Evolutionary conservation across 257 asterid species (phyloP).

Genomic region (Capsicum pubescens): DNA sequence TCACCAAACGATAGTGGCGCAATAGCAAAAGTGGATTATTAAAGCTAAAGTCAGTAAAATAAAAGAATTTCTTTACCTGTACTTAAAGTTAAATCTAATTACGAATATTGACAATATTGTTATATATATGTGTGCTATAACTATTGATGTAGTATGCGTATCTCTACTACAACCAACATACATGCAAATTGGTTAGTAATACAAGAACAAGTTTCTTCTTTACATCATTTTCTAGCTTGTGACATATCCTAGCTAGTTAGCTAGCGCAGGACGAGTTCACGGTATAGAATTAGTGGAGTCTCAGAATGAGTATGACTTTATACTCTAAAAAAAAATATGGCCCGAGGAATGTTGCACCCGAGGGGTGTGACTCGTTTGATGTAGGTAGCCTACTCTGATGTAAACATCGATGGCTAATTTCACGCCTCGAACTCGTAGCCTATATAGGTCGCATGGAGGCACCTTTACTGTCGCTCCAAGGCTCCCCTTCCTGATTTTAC

Average conservation of each 20-base stretch:
- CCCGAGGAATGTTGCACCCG: not conserved
- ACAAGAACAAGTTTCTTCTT: not conserved
- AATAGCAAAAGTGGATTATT: constrained; percentile 33
- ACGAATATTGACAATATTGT: not conserved
- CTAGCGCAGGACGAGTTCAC: not conserved
- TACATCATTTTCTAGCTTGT: not conserved
- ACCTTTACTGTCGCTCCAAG: not conserved
- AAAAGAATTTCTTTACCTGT: constrained; percentile 2
- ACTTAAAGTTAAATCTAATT: constrained; percentile 25
- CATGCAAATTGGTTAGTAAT: constrained; percentile 1
- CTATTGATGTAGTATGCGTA: not conserved
- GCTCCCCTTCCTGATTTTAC: not conserved
- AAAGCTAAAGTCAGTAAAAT: constrained; percentile 44
- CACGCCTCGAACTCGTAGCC: not conserved
- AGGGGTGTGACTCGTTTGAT: not conserved
- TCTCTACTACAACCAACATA: constrained; percentile 14
- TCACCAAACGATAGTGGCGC: constrained; percentile 41
- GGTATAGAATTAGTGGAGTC: not conserved
- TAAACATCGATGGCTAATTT: no score
- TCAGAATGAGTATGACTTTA: no score
- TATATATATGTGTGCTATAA: not conserved
- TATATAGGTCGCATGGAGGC: not conserved
- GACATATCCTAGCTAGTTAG: not conserved
- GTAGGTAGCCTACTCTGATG: not conserved
- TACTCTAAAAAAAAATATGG: no score